Conservation (phyloP, 148 eudicot species). For the Rhododendron griersonianum region DNA sequence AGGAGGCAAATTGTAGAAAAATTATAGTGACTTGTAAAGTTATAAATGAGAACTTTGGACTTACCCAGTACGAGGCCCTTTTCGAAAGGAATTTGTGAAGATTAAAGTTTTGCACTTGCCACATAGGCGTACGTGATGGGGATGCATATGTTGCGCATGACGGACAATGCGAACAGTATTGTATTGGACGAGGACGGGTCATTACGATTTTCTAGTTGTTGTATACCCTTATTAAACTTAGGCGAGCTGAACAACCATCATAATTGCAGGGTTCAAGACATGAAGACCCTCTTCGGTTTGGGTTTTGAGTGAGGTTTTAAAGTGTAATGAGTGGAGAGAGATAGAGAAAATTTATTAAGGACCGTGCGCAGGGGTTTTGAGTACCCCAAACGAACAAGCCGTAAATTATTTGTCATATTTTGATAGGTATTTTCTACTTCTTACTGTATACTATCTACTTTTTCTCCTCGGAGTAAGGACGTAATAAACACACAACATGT, state of each 20-base stretch:
- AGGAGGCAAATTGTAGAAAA: not conserved
- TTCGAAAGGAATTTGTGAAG: not conserved
- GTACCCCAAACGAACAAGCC: no score
- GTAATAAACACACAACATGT: not conserved
- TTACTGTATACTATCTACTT: not conserved
- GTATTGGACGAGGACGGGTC: not conserved
- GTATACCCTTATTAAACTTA: not conserved
- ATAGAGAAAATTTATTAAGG: no score
- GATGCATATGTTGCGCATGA: not conserved
- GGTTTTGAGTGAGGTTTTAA: no score
- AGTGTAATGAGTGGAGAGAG: no score
- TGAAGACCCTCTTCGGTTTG: not conserved
- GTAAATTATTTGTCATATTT: not conserved
- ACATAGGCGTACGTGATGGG: not conserved
- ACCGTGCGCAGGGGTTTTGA: no score
- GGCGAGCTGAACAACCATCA: not conserved
- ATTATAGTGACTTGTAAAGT: not conserved
- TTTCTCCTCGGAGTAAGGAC: not conserved
- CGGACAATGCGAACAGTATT: not conserved
- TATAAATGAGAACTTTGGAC: not conserved
- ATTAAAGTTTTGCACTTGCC: not conserved
- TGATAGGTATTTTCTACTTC: not conserved
- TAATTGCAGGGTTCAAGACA: not conserved
- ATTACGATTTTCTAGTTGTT: not conserved
- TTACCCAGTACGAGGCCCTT: not conserved